Evolutionary conservation across 2,329 filamentous ascomycete species (phyloP).

Genomic region (Chaetomium globosum): DNA sequence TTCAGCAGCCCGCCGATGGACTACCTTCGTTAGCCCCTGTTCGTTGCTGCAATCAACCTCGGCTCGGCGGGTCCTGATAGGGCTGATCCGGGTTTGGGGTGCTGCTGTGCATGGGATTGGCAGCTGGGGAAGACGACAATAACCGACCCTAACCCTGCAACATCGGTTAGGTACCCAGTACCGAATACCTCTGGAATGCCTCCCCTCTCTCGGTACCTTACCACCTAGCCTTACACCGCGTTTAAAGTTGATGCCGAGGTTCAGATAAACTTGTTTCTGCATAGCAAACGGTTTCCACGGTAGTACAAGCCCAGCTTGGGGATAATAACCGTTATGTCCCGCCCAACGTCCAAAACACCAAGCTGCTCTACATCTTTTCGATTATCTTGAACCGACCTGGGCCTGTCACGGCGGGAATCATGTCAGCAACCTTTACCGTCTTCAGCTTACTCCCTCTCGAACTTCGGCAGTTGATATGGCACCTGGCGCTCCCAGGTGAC

Average conservation of each 20-base stretch:
- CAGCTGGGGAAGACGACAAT: neutral
- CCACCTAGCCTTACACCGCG: too few relatives aligned
- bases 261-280: neutral
- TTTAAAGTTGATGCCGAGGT: neutral
- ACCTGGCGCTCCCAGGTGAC: slow-evolving; percentile 11
- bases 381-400: neutral
- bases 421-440: slow-evolving; percentile 6
- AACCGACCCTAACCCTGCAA: slow-evolving; percentile 9
- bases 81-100: slow-evolving; percentile 10
- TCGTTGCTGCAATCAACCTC: slow-evolving; percentile 15
- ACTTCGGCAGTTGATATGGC: slow-evolving; percentile 16
- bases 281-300: neutral
- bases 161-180: too few relatives aligned
- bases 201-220: too few relatives aligned
- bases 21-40: slow-evolving; percentile 13
- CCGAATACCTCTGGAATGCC: too few relatives aligned
- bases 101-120: neutral
- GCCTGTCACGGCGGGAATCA: neutral
- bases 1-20: slow-evolving; percentile 1
- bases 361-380: neutral
- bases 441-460: slow-evolving; percentile 9
- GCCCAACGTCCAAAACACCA: neutral
- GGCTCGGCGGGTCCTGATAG: slow-evolving; percentile 19
- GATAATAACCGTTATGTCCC: neutral
- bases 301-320: neutral